These are phyloP conservation scores for Malus fusca DNA, from an alignment of 306 rosid species.

Conservation along the genomic window DNA sequence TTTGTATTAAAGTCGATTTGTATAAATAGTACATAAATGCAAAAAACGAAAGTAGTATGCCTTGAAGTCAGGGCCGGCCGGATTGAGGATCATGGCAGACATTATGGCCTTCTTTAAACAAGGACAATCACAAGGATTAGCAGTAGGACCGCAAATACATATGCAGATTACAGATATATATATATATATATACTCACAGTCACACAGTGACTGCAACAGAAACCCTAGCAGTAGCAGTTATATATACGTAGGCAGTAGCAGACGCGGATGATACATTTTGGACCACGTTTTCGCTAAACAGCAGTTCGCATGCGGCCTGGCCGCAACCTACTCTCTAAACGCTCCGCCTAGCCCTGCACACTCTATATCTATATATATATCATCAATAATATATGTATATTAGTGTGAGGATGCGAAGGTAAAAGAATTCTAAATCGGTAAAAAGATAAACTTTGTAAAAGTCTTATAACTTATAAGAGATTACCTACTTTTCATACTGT, in stretches of 20 bases:
- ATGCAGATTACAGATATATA: background rate
- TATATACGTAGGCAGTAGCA: background rate
- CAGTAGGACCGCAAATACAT: background rate
- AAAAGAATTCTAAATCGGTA: too few species aligned
- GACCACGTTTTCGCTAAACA: background rate
- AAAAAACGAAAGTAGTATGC: background rate
- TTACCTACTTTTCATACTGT: too few species aligned
- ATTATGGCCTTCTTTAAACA: background rate
- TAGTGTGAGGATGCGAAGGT: rapidly evolving
- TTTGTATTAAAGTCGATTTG: too few species aligned
- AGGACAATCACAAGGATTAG: background rate
- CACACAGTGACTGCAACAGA: background rate
- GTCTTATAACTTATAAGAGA: too few species aligned
- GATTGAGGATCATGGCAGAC: background rate
- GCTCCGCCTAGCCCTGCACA: background rate
- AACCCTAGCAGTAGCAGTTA: background rate
- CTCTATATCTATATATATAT: background rate
- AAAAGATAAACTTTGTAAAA: too few species aligned
- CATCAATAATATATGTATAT: too few species aligned
- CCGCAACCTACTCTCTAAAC: background rate
- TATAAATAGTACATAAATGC: background rate
- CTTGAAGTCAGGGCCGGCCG: background rate
- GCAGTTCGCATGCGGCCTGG: background rate
- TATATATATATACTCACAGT: background rate
- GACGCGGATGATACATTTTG: background rate